Base-by-base conservation (phyloP, 108 stramenopile species). In the Ochromonas danica region DNA sequence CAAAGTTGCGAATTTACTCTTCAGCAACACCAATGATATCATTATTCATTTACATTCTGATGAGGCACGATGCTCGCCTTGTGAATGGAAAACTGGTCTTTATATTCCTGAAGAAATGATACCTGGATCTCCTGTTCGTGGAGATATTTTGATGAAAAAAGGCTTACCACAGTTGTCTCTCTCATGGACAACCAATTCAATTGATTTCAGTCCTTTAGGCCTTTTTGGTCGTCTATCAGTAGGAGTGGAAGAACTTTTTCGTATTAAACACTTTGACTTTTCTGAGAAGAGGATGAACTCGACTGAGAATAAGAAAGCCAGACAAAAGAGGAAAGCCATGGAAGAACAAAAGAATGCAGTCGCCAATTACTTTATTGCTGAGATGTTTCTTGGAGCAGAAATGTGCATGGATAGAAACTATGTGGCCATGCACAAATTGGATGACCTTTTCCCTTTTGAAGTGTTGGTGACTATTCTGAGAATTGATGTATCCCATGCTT, bases 351-450 rank as follows among this genome's bases (percentile, higher is more conserved):
- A 67, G 25, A 3, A 36, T 14, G 63, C 63, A 6, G 63, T 83
- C 41, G 78, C 82, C 28, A 41, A 79, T 77, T 83, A 80, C 43
- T 80, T 83, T 31, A 65, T 83, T n/a, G 63, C 82, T 1, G 78
- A 83, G 42, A 51, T 83, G n/a, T 80, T 71, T 42, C 79, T 83
- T 28, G 65, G 35, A 33, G 82, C 82, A 40, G 82, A 83, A 43
- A 72, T 79, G 39, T 83, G 82, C 60, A 61, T 83, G 17, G 82
- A 80, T 61, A 42, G 82, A 31, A 83, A 83, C 43, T 83, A 83
- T 79, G 35, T 83, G 1, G 39, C 82, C 25, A 83, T 83, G 63
- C 28, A 79, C 42, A 38, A 60, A 43, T 67, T 83, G 43, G 42
- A 80, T 36, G 45, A 60, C 30, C 27, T 35, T 2, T 35, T 80